Conservation (phyloP, 495 filamentous ascomycete genomes). For the Pseudomonodictys pantanalensis region DNA sequence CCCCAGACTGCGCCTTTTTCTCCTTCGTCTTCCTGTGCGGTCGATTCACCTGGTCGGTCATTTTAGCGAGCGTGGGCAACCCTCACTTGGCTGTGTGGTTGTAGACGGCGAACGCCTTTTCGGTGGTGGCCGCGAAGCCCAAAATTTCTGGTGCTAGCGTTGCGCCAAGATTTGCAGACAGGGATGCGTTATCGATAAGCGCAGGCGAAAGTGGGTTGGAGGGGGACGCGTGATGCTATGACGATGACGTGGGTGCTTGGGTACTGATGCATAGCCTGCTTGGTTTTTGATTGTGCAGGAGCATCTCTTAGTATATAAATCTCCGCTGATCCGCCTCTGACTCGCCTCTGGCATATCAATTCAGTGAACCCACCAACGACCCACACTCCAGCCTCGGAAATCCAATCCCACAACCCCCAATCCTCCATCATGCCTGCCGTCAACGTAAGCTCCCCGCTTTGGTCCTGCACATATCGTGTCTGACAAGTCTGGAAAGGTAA, state of each 20-base stretch:
- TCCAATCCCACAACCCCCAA: neutral
- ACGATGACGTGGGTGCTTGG: slow-evolving; percentile 7
- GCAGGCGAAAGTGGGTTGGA: slow-evolving; percentile 4
- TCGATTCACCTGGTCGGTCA: slow-evolving; percentile 85
- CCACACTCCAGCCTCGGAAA: neutral
- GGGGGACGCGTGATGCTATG: slow-evolving; percentile 14
- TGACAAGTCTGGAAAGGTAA: slow-evolving; percentile 56
- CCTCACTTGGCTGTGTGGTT: no score
- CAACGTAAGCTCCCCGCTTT: slow-evolving; percentile 55
- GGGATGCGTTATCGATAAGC: slow-evolving; percentile 30
- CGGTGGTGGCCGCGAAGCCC: no score
- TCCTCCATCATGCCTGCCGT: slow-evolving; percentile 61
- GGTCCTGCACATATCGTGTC: neutral
- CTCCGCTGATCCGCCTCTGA: neutral
- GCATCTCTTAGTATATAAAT: slow-evolving; percentile 23
- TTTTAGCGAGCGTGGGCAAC: slow-evolving; percentile 19
- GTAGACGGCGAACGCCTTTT: no score
- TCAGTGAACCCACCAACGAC: neutral
- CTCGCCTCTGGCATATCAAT: neutral
- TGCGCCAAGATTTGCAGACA: slow-evolving; percentile 20
- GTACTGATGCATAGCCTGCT: slow-evolving; percentile 17
- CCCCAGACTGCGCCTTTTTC: slow-evolving; percentile 71
- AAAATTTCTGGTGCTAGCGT: slow-evolving; percentile 25
- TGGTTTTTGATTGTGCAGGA: no score
- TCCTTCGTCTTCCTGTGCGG: slow-evolving; percentile 84